phyloP scores from a whole-genome alignment of 768 basidiomycete species.

The Kwoniella bestiolae region DNA sequence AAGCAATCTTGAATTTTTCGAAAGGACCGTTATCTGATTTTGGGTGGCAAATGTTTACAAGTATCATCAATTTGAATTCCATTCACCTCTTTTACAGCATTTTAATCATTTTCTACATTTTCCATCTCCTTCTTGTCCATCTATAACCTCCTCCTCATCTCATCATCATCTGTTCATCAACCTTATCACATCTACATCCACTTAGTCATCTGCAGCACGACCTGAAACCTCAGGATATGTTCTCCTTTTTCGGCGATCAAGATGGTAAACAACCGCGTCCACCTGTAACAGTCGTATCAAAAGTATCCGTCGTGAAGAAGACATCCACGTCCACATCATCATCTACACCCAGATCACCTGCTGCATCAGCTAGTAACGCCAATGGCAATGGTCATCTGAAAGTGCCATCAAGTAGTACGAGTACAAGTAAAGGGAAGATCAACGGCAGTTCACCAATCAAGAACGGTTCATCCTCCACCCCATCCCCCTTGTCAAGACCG shows the following conservation, averaged over 20 bases:
- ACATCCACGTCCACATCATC: neutral
- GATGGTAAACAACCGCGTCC: constrained; percentile 3
- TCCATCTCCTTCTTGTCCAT: neutral
- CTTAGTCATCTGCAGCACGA: too few species aligned
- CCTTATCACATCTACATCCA: neutral
- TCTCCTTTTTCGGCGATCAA: constrained; percentile 38
- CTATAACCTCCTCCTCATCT: neutral
- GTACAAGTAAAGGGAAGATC: neutral
- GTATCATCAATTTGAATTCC: neutral
- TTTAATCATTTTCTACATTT: too few species aligned
- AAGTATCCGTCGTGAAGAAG: constrained; percentile 26
- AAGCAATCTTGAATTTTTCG: neutral
- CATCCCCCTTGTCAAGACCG: constrained; percentile 1
- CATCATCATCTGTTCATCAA: neutral
- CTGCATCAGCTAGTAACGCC: neutral
- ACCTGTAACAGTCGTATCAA: constrained; percentile 28
- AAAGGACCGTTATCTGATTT: constrained; percentile 2
- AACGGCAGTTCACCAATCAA: constrained; percentile 17
- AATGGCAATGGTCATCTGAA: constrained; percentile 1
- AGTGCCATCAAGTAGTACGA: constrained; percentile 1
- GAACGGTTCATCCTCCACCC: constrained; percentile 2
- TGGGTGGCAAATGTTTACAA: constrained; percentile 23
- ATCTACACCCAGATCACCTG: neutral
- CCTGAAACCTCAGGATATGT: constrained; percentile 17
- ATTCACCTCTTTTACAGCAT: too few species aligned